phyloP scores from a whole-genome alignment of 495 filamentous ascomycete species.

The Pseudevernia furfuracea region DNA sequence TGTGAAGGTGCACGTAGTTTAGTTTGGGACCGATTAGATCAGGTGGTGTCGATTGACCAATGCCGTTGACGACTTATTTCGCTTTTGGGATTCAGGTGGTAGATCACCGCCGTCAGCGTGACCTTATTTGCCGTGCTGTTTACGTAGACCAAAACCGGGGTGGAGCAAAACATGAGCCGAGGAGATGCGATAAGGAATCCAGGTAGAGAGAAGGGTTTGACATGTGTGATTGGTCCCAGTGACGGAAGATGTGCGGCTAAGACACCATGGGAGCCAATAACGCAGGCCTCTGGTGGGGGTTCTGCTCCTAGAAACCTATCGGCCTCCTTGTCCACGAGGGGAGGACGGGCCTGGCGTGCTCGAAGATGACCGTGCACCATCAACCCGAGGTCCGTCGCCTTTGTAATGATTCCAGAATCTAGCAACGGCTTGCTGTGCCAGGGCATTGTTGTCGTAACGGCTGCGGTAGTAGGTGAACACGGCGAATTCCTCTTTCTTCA shows the following conservation, averaged over 20 bases:
- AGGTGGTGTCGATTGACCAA: background rate
- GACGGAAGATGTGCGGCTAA: constrained; percentile 1
- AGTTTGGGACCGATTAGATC: background rate
- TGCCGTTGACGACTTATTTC: background rate
- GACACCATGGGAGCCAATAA: background rate
- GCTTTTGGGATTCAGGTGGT: background rate
- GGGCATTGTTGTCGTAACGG: constrained; percentile 42
- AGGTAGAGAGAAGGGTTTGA: background rate
- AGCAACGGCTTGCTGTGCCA: constrained; percentile 39
- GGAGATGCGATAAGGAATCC: background rate
- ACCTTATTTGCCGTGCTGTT: background rate
- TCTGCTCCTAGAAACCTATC: background rate
- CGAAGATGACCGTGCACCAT: constrained; percentile 16
- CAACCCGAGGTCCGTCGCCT: constrained; percentile 21
- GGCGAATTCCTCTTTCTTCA: constrained; percentile 63
- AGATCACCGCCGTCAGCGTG: background rate
- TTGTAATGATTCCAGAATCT: constrained; percentile 45
- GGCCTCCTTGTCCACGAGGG: background rate
- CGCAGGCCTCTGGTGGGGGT: background rate
- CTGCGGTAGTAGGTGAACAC: constrained; percentile 68
- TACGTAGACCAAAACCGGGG: background rate
- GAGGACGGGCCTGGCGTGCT: constrained; percentile 1
- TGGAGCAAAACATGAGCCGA: background rate
- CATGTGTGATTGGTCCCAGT: background rate
- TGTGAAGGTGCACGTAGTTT: background rate